Evolutionary conservation across 225 moss, liverwort and hornwort species (phyloP).

Genomic region (Pseudoscleropodium purum): DNA sequence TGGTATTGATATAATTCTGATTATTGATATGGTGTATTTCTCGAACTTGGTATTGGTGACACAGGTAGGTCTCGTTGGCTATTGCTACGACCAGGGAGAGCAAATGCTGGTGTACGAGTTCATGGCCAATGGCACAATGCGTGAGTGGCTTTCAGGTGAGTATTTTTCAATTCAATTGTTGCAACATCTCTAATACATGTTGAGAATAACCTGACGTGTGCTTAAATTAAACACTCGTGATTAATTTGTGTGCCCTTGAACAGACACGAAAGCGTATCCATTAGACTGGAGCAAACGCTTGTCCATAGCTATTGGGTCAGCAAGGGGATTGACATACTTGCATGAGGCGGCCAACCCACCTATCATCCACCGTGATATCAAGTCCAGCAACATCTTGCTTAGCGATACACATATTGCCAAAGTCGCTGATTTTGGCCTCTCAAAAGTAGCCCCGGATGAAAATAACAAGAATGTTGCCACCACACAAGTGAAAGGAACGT

Average conservation of each 20-base stretch:
- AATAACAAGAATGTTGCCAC: constrained; percentile 22
- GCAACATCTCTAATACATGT: neutral
- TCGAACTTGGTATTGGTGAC: neutral
- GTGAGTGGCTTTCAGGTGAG: constrained; percentile 58
- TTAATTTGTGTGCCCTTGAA: neutral
- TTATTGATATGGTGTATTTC: neutral
- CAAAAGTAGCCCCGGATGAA: constrained; percentile 61
- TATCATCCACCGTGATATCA: constrained; percentile 73
- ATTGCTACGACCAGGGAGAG: constrained; percentile 83
- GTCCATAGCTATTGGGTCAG: constrained; percentile 63
- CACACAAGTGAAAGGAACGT: constrained; percentile 70
- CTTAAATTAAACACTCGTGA: neutral
- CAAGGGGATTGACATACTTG: constrained; percentile 62
- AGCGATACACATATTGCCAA: constrained; percentile 59
- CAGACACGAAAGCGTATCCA: constrained; percentile 10
- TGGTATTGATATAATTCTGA: too few relatives aligned
- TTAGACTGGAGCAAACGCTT: constrained; percentile 61
- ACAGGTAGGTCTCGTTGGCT: constrained; percentile 51
- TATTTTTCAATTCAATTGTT: neutral
- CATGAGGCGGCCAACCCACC: constrained; percentile 66
- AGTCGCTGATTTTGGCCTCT: constrained; percentile 85
- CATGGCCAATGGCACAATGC: constrained; percentile 71
- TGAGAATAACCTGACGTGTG: neutral
- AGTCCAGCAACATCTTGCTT: constrained; percentile 66
- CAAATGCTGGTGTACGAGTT: constrained; percentile 87